Evolutionary conservation across 2,329 filamentous ascomycete species (phyloP).

Genomic region (Colletotrichum tropicale): DNA sequence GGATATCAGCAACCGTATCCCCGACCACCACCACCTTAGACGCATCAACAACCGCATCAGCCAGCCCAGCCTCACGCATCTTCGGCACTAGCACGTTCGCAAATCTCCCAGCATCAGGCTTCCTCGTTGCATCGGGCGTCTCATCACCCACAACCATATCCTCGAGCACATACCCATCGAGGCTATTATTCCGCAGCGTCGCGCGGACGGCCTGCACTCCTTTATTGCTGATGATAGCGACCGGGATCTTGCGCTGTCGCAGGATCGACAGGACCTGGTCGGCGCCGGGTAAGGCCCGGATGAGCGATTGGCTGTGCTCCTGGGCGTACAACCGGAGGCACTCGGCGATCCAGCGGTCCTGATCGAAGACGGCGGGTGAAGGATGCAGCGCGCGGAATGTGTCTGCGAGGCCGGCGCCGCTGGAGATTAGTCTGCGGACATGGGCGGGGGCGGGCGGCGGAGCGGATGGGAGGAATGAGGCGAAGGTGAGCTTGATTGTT

Average conservation of each 20-base stretch:
- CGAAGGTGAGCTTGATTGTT: conserved; percentile 20
- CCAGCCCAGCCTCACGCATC: not conserved
- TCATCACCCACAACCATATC: not conserved
- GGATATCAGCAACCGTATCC: conserved; percentile 18
- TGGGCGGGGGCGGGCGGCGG: no score
- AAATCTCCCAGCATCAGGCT: not conserved
- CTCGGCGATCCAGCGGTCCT: not conserved
- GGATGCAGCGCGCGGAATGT: no score
- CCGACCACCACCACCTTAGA: conserved; percentile 18
- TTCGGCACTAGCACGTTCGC: not conserved
- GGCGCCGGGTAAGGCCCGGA: not conserved
- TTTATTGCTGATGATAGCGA: not conserved
- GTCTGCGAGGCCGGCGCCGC: no score
- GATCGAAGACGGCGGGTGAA: no score
- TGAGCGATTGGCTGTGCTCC: not conserved
- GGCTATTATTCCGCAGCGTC: not conserved
- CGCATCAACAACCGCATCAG: not conserved
- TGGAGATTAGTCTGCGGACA: no score
- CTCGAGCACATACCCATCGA: not conserved
- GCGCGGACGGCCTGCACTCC: not conserved
- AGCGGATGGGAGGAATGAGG: not conserved
- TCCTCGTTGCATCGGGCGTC: not conserved
- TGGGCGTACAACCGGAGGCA: not conserved
- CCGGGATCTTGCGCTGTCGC: not conserved
- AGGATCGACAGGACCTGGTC: not conserved